These are phyloP conservation scores for Orbilia javanica DNA, from an alignment of 2,329 filamentous ascomycete species.

Conservation along the genomic window DNA sequence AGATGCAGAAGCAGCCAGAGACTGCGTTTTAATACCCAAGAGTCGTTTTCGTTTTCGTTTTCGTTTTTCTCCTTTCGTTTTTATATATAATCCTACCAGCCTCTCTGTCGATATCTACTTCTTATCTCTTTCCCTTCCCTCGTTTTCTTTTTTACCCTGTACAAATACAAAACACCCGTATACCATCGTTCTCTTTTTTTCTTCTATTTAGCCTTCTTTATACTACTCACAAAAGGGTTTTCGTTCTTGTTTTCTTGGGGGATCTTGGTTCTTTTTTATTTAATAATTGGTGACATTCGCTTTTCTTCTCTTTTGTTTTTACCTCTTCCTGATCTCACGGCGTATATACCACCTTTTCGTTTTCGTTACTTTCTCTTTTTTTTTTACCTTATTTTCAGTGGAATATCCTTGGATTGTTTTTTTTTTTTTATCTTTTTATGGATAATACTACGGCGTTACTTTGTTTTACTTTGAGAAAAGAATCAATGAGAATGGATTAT, in stretches of 20 bases:
- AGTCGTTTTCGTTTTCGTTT: background rate
- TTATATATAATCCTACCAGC: slow-evolving; percentile 31
- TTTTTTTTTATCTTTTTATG: slow-evolving; percentile 21
- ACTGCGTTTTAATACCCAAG: slow-evolving; percentile 37
- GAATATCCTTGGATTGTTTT: slow-evolving; percentile 30
- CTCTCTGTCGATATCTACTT: slow-evolving; percentile 19
- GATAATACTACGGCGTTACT: slow-evolving; percentile 28
- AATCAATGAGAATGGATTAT: too few species aligned
- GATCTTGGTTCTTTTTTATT: slow-evolving; percentile 51
- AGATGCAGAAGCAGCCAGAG: background rate
- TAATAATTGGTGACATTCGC: slow-evolving; percentile 42
- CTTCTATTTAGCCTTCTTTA: slow-evolving; percentile 39
- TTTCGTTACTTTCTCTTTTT: slow-evolving; percentile 6
- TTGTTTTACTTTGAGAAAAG: background rate
- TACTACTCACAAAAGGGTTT: slow-evolving; percentile 52
- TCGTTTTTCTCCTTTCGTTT: slow-evolving; percentile 16
- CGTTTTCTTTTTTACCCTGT: slow-evolving; percentile 41
- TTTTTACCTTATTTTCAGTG: background rate
- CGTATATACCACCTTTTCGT: slow-evolving; percentile 35
- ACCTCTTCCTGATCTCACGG: slow-evolving; percentile 5
- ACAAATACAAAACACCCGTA: slow-evolving; percentile 56
- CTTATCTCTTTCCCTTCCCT: background rate
- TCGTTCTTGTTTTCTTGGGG: slow-evolving; percentile 27
- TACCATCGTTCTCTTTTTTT: slow-evolving; percentile 53
- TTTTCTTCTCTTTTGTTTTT: slow-evolving; percentile 44